Conservation (phyloP, 257 asterid species). For the Scutellaria barbata region DNA sequence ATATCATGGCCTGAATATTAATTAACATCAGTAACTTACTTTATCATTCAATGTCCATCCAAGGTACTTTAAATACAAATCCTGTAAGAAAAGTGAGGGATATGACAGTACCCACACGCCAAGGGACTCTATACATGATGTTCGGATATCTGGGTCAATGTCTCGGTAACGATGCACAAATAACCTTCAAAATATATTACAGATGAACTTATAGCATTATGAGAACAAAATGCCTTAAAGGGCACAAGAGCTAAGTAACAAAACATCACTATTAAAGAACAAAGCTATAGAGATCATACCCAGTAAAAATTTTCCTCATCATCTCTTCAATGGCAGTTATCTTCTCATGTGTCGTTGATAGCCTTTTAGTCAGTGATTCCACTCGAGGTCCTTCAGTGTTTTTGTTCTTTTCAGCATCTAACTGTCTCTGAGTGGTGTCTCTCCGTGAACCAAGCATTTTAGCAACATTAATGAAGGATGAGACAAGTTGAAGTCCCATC, state of each 20-base stretch:
- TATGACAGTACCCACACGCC: constrained; percentile 95
- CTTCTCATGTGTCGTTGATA: constrained; percentile 80
- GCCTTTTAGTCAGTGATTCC: constrained; percentile 85
- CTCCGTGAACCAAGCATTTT: constrained; percentile 86
- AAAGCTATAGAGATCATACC: constrained; percentile 49
- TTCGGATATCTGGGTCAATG: constrained; percentile 89
- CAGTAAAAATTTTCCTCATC: constrained; percentile 93
- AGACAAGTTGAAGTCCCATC: constrained; percentile 97
- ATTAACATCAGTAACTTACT: constrained; percentile 51
- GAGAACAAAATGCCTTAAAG: constrained; percentile 17
- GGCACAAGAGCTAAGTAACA: constrained; percentile 11
- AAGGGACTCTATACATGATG: constrained; percentile 91
- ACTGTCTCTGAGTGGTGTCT: constrained; percentile 94
- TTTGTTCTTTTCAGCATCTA: constrained; percentile 95
- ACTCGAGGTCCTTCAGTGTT: constrained; percentile 78
- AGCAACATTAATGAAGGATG: constrained; percentile 92
- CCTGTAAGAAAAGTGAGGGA: constrained; percentile 96
- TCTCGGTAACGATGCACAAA: constrained; percentile 98
- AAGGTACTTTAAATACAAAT: constrained; percentile 91
- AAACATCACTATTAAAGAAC: constrained; percentile 19
- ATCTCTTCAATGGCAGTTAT: constrained; percentile 86
- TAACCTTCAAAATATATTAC: constrained; percentile 57
- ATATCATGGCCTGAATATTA: neutral
- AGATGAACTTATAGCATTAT: constrained; percentile 24
- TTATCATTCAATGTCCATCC: constrained; percentile 99